Evolutionary conservation across 164 flowering plant genomes (phyloP), one percentile per base, ranked within the genome.

Genomic region (Hamamelis virginiana): DNA sequence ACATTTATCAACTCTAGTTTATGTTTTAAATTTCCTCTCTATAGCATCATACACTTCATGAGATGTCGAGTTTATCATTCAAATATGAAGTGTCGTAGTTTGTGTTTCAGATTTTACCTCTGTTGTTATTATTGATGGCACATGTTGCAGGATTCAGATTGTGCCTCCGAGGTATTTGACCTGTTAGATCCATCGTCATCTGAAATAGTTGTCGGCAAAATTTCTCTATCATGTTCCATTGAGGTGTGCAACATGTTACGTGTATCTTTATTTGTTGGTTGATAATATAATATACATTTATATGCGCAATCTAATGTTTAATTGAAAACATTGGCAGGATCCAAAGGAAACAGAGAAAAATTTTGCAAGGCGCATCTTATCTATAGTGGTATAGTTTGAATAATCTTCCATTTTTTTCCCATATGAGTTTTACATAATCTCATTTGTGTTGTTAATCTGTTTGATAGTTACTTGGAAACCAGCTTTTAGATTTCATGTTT

Each of bases 311-410:
- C 23, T 77, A 25, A 67, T 50, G 50, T 46, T 52, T 57, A 28
- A 33, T 48, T 68, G 46, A 5, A 66, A 19, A 53, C 44, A 53
- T 65, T 79, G 67, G 28, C 86, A 94, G 98, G 97, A 95, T 71
- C 97, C 98, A 71, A 44, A 80, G 66, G 97, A 89, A 74, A 95
- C 96, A n/a, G 89, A 95, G 80, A 91, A 82, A 72, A 47, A 80
- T 66, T 92, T 95, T 76, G 94, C 86, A 21, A 83, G 79, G 43
- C 94, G 98, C 70, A 88, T 95, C 72, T 80, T 95, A 64, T 86
- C 94, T 53, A 80, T 95, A 48, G 90, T 86, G 97, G 98, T 94
- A 90, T 53, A 83, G 70, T 76, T 41, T 28, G 19, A 19, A 27
- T 50, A 19, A 48, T 55, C 28, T n/a, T 65, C 26, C 41, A 19